Conservation (phyloP, 192 early-diverging fungal species). For the Backusella macrospora region DNA sequence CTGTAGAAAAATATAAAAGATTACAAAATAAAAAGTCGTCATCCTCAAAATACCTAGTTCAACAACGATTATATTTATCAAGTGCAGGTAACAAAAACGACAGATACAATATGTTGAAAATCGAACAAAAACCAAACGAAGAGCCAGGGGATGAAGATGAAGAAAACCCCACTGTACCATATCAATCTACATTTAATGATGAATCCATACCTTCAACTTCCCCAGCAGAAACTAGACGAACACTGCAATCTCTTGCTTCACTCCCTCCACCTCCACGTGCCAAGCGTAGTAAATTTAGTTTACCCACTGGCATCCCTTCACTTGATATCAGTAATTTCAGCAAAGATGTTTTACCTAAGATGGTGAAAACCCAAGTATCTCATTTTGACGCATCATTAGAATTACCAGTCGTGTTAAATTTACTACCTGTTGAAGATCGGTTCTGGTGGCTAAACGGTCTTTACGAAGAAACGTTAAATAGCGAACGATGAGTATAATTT, state of each 20-base stretch:
- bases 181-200: not conserved
- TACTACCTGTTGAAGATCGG: constrained; percentile 19
- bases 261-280: constrained; percentile 31
- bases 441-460: constrained; percentile 20
- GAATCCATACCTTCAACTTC: not conserved
- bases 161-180: not conserved
- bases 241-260: constrained; percentile 1
- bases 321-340: not conserved
- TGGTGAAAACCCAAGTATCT: not conserved
- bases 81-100: constrained; percentile 6
- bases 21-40: not conserved
- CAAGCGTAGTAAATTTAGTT: constrained; percentile 9
- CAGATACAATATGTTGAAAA: not conserved
- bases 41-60: not conserved
- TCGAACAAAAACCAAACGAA: not conserved
- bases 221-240: not conserved
- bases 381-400: not conserved
- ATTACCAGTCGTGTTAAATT: constrained; percentile 14
- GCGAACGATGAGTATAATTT: not conserved
- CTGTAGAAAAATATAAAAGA: constrained; percentile 18
- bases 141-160: not conserved
- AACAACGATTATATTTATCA: constrained; percentile 16
- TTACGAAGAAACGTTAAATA: constrained; percentile 18
- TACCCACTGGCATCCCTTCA: constrained; percentile 9
- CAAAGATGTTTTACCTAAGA: constrained; percentile 11